A percentile compares a stretch with the other conserved stretches of the same genome.
phyloP scores from a whole-genome alignment of 2,329 filamentous ascomycete genomes.

The Colletotrichum tropicale region DNA sequence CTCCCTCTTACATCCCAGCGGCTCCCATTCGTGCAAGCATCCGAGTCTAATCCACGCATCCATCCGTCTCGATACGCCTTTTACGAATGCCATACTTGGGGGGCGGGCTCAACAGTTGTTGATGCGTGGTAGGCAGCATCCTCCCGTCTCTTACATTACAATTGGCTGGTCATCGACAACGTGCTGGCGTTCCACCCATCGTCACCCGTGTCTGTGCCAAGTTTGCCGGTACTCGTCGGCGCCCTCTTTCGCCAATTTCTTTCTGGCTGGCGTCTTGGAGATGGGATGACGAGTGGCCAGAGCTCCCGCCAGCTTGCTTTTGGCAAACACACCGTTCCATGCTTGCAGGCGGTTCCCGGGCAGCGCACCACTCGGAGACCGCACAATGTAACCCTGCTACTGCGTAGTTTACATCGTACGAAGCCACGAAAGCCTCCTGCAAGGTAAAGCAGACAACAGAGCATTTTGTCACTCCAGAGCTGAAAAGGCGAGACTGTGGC shows the following conservation, averaged over 20 bases:
- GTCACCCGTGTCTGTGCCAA: background rate
- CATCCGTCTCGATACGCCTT: background rate
- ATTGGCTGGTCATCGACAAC: background rate
- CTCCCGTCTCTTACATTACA: background rate
- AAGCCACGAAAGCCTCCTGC: background rate
- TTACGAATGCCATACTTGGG: background rate
- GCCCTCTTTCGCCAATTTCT: background rate
- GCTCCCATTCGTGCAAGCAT: background rate
- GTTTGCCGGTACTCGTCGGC: background rate
- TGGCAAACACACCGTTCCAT: background rate
- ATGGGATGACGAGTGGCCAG: constrained; percentile 6
- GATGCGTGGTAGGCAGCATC: background rate
- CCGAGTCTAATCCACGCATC: background rate
- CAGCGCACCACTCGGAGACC: background rate
- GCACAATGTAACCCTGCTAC: background rate
- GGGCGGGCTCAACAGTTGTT: background rate
- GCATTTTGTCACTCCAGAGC: background rate
- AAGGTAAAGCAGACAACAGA: background rate
- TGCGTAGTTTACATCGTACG: background rate
- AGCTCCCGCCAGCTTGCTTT: constrained; percentile 7
- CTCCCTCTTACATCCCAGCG: background rate
- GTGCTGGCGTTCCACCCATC: background rate
- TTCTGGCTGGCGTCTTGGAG: background rate
- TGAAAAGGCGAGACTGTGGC: background rate
- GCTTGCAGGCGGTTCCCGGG: background rate